Evolutionary conservation across 768 basidiomycete genomes (phyloP), one percentile per base, ranked within the genome.

Genomic region (Rhodotorula kratochvilovae): DNA sequence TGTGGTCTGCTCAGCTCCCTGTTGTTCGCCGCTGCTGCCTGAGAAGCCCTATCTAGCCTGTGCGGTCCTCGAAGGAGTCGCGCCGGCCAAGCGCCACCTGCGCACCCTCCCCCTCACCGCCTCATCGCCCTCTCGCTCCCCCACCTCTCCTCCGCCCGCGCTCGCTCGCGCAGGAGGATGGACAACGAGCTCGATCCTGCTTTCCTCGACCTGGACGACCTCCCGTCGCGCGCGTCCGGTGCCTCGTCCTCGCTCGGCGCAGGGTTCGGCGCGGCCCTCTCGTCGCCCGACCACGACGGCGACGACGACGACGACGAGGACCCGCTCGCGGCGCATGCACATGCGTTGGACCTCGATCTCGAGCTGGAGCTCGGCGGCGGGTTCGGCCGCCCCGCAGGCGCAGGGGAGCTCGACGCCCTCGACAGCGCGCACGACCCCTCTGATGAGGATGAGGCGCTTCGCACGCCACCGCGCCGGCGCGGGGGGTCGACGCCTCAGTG

Each of bases 111-210:
- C 21, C 25, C n/a, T n/a, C n/a, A n/a, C n/a, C 51, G n/a, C 51
- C 51, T 53, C 51, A 29, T 53, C 56, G 7, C 56, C 16, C 15
- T 31, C 23, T 31, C 35, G 29, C 36, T 36, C 23, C 25, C 36
- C 55, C 35, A 5, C 35, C 25, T 35, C 1, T 10, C 1, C 23
- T 31, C 21, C 33, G 11, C 21, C 19, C 54, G 29, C 58, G 27
- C 58, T 29, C 23, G 39, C 35, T 23, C 42, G 27, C 7, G 8
- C 27, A 2, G 15, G 16, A 64, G 60, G 63, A 53, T 61, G 55
- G 58, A 73, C 48, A 68, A 73, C 23, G 68, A 66, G 43, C 61
- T 69, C 7, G 72, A 73, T 33, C 72, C 72, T 5, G 72, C 72
- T 13, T 73, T 73, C 46, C 51, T 66, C 35, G 72, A 73, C 39